phyloP scores from a whole-genome alignment of 176 grass and related monocot genomes.

The Ensete ventricosum region DNA sequence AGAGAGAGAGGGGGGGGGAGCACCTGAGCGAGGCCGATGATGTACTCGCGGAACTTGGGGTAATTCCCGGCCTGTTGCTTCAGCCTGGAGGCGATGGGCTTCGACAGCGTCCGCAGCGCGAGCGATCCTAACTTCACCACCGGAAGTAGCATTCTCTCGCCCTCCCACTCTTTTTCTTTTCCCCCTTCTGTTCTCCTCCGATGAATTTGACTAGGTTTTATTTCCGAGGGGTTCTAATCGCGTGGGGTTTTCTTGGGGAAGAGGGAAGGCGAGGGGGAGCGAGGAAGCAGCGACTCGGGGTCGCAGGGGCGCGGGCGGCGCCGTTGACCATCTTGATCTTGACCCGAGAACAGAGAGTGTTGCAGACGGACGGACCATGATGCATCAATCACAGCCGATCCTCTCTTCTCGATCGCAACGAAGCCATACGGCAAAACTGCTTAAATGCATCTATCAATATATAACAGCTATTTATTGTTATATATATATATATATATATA shows the following conservation, averaged over 20 bases:
- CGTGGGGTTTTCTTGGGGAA: constrained; percentile 27
- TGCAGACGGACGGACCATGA: too few relatives aligned
- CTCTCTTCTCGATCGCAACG: too few relatives aligned
- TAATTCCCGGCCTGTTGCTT: constrained; percentile 67
- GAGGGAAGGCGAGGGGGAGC: constrained; percentile 8
- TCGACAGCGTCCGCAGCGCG: constrained; percentile 63
- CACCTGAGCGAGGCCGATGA: constrained; percentile 76
- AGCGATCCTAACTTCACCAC: constrained; percentile 66
- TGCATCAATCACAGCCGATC: too few relatives aligned
- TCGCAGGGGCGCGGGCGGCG: constrained; percentile 29
- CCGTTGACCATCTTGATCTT: too few relatives aligned
- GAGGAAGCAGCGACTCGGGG: constrained; percentile 5
- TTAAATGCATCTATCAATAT: too few relatives aligned
- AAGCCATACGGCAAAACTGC: too few relatives aligned
- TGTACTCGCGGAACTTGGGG: constrained; percentile 72
- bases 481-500: too few relatives aligned
- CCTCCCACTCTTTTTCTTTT: not conserved
- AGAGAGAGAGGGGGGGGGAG: not conserved
- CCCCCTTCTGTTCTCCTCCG: not conserved
- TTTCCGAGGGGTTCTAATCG: constrained; percentile 17
- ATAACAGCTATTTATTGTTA: too few relatives aligned
- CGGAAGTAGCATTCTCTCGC: constrained; percentile 54
- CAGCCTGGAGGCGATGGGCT: constrained; percentile 72
- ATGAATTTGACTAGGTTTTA: not conserved
- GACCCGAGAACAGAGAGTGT: too few relatives aligned